Base-by-base conservation (phyloP, 192 early-diverging fungal species). In the Ambispora gerdemannii region DNA sequence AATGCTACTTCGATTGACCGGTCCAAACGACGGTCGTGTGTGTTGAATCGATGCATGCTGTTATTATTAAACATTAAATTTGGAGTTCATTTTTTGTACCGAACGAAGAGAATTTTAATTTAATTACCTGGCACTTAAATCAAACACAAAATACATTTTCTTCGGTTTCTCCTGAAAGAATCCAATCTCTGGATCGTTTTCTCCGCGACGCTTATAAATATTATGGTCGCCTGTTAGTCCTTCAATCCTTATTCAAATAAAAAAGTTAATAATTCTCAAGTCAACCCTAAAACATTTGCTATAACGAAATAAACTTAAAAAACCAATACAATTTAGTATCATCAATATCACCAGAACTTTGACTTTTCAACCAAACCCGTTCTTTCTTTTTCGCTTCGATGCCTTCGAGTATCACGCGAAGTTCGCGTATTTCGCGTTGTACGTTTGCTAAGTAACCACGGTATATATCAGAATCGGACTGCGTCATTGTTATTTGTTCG, bases 181-280 rank as follows among this genome's bases (percentile, higher is more conserved):
- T 19, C 87, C 87, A 63, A 87, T 83, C 34, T 89, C 88, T 3
- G 83, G 83, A 47, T 88, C 85, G 61, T 90, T 84, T 17, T 91
- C 90, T n/a, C 92, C 92, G 33, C 92, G 81, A 6, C 86, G 78
- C 76, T 92, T 93, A 76, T 91, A 93, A 62, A 93, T 91, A 33
- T 86, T 81, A 25, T 82, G 79, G 32, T 92, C 90, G 1, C 92
- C 92, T 6, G 89, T 90, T 11, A 93, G 59, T 22, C 90, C 91
- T 72, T 89, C 87, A 49, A 86, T 84, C 24, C 74, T 77, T 60
- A 62, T 20, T 30, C 27, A 0, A 67, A 17, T 31, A 22, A 15
- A 31, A 25, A 38, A 31, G n/a, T 25, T 68, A 52, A n/a, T n/a
- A n/a, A n/a, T n/a, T n/a, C n/a, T n/a, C n/a, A n/a, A n/a, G n/a